These are phyloP conservation scores for Takashimella tepidaria DNA, from an alignment of 1,284 basidiomycete genomes.

Conservation along the genomic window DNA sequence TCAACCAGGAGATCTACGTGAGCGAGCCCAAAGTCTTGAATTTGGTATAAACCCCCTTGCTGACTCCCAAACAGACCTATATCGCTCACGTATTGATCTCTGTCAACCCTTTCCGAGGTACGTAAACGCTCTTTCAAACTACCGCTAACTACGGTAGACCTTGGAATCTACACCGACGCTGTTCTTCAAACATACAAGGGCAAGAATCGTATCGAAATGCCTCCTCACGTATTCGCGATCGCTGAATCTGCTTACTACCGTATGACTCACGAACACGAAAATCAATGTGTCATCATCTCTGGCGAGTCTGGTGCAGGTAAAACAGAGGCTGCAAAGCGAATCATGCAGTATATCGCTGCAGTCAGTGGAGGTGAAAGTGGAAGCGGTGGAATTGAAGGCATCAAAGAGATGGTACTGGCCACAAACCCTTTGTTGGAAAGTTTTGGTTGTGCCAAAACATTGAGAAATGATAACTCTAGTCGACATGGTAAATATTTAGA, in stretches of 20 bases:
- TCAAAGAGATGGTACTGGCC: conserved; percentile 99
- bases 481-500: conserved; percentile 99
- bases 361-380: conserved; percentile 73
- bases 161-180: conserved; percentile 94
- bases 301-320: conserved; percentile 97
- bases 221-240: conserved; percentile 96
- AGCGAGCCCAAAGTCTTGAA: conserved; percentile 13
- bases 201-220: conserved; percentile 97
- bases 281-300: conserved; percentile 99
- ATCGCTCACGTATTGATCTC: conserved; percentile 97
- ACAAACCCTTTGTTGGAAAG: conserved; percentile 97
- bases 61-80: conserved; percentile 62
- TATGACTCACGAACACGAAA: conserved; percentile 99
- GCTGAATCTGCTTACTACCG: conserved; percentile 98
- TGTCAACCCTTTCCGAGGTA: conserved; percentile 95
- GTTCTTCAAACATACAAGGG: conserved; percentile 82
- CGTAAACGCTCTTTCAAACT: conserved; percentile 16
- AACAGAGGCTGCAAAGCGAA: conserved; percentile 94
- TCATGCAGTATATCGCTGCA: conserved; percentile 99
- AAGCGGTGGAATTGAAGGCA: conserved; percentile 69
- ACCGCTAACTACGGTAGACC: conserved; percentile 56
- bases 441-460: conserved; percentile 98
- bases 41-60: neutral
- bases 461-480: conserved; percentile 98
- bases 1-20: conserved; percentile 88